phyloP scores from a whole-genome alignment of 179 eudicot genomes.

The Vitellaria paradoxa region DNA sequence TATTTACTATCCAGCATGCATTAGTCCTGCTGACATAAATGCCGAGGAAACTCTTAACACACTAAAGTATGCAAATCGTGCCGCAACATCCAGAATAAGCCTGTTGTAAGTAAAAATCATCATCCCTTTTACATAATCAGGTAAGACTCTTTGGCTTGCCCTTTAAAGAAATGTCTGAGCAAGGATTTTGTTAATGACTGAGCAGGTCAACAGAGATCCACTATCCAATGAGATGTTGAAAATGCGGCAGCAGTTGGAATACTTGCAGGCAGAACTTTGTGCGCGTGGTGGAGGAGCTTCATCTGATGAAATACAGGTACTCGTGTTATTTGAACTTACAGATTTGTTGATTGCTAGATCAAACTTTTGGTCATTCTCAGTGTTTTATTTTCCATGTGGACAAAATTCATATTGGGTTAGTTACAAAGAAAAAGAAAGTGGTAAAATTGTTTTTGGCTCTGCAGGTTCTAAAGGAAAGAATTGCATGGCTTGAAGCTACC shows the following conservation, averaged over 20 bases:
- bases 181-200: conserved; percentile 3
- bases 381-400: background rate
- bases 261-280: conserved; percentile 90
- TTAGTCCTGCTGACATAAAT: conserved; percentile 97
- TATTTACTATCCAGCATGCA: conserved; percentile 64
- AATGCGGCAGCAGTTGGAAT: conserved; percentile 92
- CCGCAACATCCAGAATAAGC: conserved; percentile 96
- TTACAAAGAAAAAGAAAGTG: no score
- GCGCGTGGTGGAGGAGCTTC: conserved; percentile 75
- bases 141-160: background rate
- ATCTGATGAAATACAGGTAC: conserved; percentile 73
- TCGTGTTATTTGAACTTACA: background rate
- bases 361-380: background rate
- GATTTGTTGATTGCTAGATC: background rate
- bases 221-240: conserved; percentile 81
- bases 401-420: no score
- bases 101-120: conserved; percentile 62
- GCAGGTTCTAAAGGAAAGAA: conserved; percentile 74
- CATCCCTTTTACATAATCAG: background rate
- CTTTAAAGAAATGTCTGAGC: background rate
- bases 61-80: conserved; percentile 95
- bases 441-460: conserved; percentile 12
- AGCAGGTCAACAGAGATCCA: conserved; percentile 85
- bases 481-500: conserved; percentile 81
- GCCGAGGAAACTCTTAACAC: conserved; percentile 98